These are phyloP conservation scores for Haemoproteus tartakovskyi DNA, from an alignment of 169 alveolate genomes.

Conservation along the genomic window DNA sequence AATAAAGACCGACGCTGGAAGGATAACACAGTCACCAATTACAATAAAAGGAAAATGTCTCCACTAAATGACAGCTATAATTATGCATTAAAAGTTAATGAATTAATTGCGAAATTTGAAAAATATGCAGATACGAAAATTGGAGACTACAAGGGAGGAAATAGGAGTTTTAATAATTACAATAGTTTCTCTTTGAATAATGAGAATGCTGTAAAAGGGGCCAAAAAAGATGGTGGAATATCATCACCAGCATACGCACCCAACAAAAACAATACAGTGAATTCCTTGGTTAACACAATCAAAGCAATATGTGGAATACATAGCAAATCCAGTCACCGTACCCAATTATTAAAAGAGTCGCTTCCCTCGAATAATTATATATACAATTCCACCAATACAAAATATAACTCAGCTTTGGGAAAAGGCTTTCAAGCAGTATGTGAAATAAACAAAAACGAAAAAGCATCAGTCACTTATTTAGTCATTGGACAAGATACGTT, in stretches of 20 bases:
- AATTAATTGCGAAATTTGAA: too few species aligned
- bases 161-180: background rate
- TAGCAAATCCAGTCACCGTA: slow-evolving; percentile 1
- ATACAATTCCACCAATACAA: slow-evolving; percentile 24
- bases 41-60: background rate
- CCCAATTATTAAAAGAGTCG: slow-evolving; percentile 23
- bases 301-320: slow-evolving; percentile 28
- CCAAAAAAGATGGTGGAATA: background rate
- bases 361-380: slow-evolving; percentile 32
- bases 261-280: slow-evolving; percentile 3
- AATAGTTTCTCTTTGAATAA: background rate
- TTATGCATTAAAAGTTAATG: too few species aligned
- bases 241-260: background rate
- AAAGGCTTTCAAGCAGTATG: slow-evolving; percentile 34
- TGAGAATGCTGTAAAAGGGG: background rate
- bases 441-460: slow-evolving; percentile 29
- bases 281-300: slow-evolving; percentile 17
- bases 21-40: background rate
- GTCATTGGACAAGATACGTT: slow-evolving; percentile 81
- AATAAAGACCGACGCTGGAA: background rate
- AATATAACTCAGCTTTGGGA: slow-evolving; percentile 37
- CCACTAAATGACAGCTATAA: too few species aligned
- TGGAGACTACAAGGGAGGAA: background rate
- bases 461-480: slow-evolving; percentile 71
- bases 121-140: background rate